Evolutionary conservation across 1,284 basidiomycete species (phyloP).

Genomic region (Naganishia cerealis): DNA sequence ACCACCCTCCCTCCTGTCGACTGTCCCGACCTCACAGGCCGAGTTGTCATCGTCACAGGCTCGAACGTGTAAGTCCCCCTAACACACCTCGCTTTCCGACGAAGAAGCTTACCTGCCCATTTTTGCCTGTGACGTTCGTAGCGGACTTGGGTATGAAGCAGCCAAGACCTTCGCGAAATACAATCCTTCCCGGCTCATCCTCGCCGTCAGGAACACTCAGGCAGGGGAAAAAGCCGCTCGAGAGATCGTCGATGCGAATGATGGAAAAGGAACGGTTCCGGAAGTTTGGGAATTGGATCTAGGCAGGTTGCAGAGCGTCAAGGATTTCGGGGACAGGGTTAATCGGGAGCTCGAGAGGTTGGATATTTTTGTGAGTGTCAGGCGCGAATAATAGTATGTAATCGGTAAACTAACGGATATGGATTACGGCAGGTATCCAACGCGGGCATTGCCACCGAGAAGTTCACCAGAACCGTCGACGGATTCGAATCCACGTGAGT

Average conservation of each 20-base stretch:
- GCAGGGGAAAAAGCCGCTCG: slow-evolving; percentile 29
- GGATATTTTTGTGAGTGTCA: slow-evolving; percentile 30
- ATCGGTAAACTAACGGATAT: not conserved
- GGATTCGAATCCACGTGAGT: slow-evolving; percentile 33
- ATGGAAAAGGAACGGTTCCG: slow-evolving; percentile 16
- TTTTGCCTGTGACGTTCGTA: not conserved
- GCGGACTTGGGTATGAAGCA: slow-evolving; percentile 31
- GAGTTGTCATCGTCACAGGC: slow-evolving; percentile 31
- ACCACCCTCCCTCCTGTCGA: slow-evolving; percentile 16
- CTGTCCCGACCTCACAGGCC: slow-evolving; percentile 22
- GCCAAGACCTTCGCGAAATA: slow-evolving; percentile 20
- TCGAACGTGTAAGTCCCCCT: slow-evolving; percentile 25
- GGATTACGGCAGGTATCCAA: slow-evolving; percentile 24
- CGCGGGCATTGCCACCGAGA: slow-evolving; percentile 27
- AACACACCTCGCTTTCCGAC: not conserved
- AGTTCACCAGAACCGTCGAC: slow-evolving; percentile 23
- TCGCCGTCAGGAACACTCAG: slow-evolving; percentile 26
- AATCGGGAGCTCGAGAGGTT: slow-evolving; percentile 30
- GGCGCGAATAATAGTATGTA: not conserved
- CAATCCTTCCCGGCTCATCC: slow-evolving; percentile 31
- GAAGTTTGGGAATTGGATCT: slow-evolving; percentile 33
- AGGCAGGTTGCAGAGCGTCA: slow-evolving; percentile 28
- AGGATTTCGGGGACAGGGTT: slow-evolving; percentile 28
- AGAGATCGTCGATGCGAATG: slow-evolving; percentile 29
- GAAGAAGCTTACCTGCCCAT: not conserved